Evolutionary conservation across 192 early-diverging fungal genomes (phyloP).

Genomic region (Cetraspora pellucida): DNA sequence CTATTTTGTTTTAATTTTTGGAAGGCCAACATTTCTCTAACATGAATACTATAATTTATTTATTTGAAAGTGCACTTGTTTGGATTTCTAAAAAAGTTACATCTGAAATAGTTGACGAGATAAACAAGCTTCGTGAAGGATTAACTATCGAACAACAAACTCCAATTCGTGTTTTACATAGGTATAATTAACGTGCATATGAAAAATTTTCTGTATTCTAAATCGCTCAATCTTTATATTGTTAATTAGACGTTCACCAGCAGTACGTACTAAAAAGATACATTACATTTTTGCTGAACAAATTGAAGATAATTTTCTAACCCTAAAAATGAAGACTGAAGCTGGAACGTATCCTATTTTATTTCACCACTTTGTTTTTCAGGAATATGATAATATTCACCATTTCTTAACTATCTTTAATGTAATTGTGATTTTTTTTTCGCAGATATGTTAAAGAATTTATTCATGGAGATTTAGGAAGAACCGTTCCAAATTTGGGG

Average conservation of each 20-base stretch:
- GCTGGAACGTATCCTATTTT: constrained; percentile 75
- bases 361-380: neutral
- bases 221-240: neutral
- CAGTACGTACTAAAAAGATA: constrained; percentile 60
- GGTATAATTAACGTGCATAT: constrained; percentile 39
- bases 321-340: constrained; percentile 72
- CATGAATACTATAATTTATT: too few species aligned
- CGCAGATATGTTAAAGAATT: constrained; percentile 84
- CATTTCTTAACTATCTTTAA: neutral
- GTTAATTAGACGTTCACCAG: constrained; percentile 51
- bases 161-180: constrained; percentile 73
- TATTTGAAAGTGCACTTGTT: constrained; percentile 64
- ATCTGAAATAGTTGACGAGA: constrained; percentile 51
- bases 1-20: too few species aligned
- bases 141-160: constrained; percentile 68
- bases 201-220: neutral
- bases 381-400: neutral
- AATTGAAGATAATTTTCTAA: constrained; percentile 57
- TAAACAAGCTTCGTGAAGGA: constrained; percentile 52
- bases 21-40: too few species aligned
- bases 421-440: constrained; percentile 23
- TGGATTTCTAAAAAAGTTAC: constrained; percentile 64
- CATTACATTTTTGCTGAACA: constrained; percentile 51
- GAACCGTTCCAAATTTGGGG: constrained; percentile 76
- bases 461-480: constrained; percentile 89